Evolutionary conservation across 345 rosid genomes (phyloP), one percentile per base, ranked within the genome.

Genomic region (Citrus unshiu): DNA sequence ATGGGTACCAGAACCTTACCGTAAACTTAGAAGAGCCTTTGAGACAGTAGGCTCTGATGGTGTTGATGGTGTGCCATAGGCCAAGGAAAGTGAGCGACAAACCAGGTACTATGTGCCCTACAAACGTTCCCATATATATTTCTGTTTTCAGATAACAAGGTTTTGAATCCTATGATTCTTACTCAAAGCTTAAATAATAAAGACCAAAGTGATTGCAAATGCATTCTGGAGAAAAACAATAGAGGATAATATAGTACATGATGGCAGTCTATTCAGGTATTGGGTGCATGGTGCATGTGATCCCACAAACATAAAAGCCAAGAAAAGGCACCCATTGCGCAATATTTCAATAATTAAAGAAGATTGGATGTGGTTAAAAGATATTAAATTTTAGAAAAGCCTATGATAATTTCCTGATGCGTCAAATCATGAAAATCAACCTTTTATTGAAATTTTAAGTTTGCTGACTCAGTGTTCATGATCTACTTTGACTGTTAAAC

Each of bases 1-100:
- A 81, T 25, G 93, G 92, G 80, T 85, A 82, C 90, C 90, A 92
- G 35, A 89, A 92, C 75, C 83, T 88, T 24, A 83, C 81, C 30
- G 78, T 79, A 79, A 92, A 93, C 25, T 73, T 78, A 37, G 76
- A 43, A 40, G 88, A 87, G 78, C 93, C 93, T 77, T 84, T 88
- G 70, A 81, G 86, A 83, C 93, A 88, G 73, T 87, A 93, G 79
- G 88, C 84, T 84, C 85, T 85, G 74, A 89, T 86, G 25, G 85
- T 91, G 85, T 92, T 91, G 58, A 87, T 70, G 77, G 86, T 85
- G 87, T 95, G 98, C 97, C 98, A 92, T 80, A 92, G 76, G 67
- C 98, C 98, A 66, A 93, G 94, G 46, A 93, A 67, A 63, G 90
- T 78, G 39, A 95, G 85, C 68, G 87, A 89, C 61, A 92, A 86